Conservation (phyloP, 352 stramenopile species). For the Pythium phragmitis region DNA sequence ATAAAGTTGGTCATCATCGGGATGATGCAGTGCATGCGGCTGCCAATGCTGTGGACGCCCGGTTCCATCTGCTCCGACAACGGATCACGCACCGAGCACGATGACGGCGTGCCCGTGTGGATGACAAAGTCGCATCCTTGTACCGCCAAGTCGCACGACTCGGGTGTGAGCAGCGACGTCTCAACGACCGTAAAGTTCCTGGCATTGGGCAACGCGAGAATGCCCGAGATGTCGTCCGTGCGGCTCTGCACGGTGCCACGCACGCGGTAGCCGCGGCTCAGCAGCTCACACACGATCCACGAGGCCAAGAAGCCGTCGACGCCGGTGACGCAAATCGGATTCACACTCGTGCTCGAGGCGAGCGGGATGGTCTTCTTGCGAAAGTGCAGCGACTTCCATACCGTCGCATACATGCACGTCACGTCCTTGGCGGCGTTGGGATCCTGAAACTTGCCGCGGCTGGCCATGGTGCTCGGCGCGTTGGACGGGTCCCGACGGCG, state of each 20-base stretch:
- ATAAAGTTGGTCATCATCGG: conserved; percentile 93
- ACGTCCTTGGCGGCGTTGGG: conserved; percentile 16
- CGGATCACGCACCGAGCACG: conserved; percentile 83
- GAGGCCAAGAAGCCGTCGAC: conserved; percentile 85
- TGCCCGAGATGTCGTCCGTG: conserved; percentile 81
- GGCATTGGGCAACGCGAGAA: conserved; percentile 67
- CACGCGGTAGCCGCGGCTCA: conserved; percentile 76
- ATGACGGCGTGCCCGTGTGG: conserved; percentile 84
- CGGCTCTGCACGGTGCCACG: conserved; percentile 85
- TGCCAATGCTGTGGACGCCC: conserved; percentile 86
- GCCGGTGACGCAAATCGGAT: conserved; percentile 85
- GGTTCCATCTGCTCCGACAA: conserved; percentile 83
- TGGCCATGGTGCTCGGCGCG: neutral
- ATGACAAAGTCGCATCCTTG: conserved; percentile 90
- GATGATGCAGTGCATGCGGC: conserved; percentile 90
- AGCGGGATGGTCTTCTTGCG: conserved; percentile 82
- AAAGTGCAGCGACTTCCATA: conserved; percentile 83
- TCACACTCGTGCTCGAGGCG: conserved; percentile 66
- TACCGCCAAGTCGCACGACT: conserved; percentile 87
- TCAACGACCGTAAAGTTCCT: conserved; percentile 88
- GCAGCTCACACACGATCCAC: conserved; percentile 83
- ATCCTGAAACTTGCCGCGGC: conserved; percentile 9
- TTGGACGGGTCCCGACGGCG: conserved; percentile 21
- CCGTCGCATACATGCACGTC: conserved; percentile 67
- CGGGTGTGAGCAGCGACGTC: conserved; percentile 83